Evolutionary conservation across 2,329 filamentous ascomycete species (phyloP).

Genomic region (Proliferodiscus dingleyae): DNA sequence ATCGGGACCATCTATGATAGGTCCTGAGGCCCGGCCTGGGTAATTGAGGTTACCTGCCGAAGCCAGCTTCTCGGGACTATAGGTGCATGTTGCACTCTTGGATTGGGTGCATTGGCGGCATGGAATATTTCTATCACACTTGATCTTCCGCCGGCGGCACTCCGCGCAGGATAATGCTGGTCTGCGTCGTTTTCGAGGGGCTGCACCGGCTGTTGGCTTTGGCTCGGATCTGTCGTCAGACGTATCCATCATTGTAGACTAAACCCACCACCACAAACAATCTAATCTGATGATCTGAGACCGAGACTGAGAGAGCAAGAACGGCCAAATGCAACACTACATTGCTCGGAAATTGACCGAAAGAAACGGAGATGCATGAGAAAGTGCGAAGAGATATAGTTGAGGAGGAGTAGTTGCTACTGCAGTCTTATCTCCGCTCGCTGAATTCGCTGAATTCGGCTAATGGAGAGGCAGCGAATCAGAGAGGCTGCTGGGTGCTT

Average conservation of each 20-base stretch:
- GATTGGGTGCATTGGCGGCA: constrained; percentile 35
- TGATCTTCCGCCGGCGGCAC: constrained; percentile 42
- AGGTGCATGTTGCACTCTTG: constrained; percentile 32
- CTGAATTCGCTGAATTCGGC: constrained; percentile 1
- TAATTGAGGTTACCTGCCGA: neutral
- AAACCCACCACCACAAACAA: no score
- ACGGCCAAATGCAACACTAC: neutral
- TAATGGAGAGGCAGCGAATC: neutral
- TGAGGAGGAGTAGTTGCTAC: neutral
- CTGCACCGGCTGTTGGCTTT: constrained; percentile 4
- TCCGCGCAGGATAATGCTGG: constrained; percentile 39
- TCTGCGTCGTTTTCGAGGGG: constrained; percentile 24
- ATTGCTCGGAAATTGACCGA: neutral
- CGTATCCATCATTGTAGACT: constrained; percentile 4
- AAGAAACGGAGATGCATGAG: neutral
- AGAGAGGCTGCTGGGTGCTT: neutral
- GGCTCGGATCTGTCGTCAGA: neutral
- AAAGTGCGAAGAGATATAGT: neutral
- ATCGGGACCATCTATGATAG: neutral
- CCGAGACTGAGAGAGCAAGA: no score
- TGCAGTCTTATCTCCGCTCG: neutral
- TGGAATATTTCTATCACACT: constrained; percentile 39
- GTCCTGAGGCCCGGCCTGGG: neutral
- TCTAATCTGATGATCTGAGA: neutral
- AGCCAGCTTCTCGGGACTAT: constrained; percentile 13